Conservation (phyloP, 148 eudicot species). For the Dysphania ambrosioides region DNA sequence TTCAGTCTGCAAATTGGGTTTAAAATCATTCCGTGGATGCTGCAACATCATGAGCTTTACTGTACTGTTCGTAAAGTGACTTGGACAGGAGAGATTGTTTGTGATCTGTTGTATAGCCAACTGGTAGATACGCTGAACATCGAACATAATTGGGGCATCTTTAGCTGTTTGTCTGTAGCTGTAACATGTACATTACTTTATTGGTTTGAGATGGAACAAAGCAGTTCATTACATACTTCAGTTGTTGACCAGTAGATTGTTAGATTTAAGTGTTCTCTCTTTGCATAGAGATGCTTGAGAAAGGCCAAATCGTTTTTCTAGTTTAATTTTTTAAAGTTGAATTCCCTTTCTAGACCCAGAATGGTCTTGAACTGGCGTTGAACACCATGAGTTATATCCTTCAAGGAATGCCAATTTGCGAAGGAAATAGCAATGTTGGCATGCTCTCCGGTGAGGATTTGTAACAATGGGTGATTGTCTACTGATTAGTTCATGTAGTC, state of each 20-base stretch:
- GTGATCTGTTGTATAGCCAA: no score
- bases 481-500: background rate
- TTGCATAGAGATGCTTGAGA: slow-evolving; percentile 3
- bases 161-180: slow-evolving; percentile 23
- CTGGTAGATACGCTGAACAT: no score
- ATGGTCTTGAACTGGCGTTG: slow-evolving; percentile 5
- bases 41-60: slow-evolving; percentile 13
- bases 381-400: background rate
- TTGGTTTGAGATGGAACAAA: background rate
- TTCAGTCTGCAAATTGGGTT: background rate
- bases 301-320: background rate
- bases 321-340: background rate
- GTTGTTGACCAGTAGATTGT: background rate
- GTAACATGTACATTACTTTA: slow-evolving; percentile 23
- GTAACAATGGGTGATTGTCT: background rate
- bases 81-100: slow-evolving; percentile 4
- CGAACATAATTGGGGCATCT: slow-evolving; percentile 1
- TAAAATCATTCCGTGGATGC: background rate
- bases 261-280: slow-evolving; percentile 8
- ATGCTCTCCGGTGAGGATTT: background rate
- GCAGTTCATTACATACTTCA: background rate
- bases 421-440: background rate
- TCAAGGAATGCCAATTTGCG: background rate
- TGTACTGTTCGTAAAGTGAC: slow-evolving; percentile 11
- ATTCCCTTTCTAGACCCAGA: background rate